phyloP scores from a whole-genome alignment of 1,139 yeast genomes.

The Suhomyces coccinellae region DNA sequence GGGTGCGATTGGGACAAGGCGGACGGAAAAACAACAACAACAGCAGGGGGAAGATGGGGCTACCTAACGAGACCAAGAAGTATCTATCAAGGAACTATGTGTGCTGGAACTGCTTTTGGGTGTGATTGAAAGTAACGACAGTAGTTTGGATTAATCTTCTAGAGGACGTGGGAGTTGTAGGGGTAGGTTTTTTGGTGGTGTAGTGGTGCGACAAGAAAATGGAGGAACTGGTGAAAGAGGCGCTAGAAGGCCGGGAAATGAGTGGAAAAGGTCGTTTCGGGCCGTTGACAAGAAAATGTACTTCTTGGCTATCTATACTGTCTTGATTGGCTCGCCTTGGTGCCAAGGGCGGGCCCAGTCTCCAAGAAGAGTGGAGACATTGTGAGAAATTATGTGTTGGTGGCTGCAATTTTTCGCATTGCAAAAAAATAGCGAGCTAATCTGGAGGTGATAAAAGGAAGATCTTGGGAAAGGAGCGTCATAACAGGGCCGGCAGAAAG shows the following conservation, averaged over 20 bases:
- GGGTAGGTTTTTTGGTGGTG: not conserved
- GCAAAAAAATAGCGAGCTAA: not conserved
- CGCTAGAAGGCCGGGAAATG: not conserved
- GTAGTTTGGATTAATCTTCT: no score
- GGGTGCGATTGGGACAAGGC: not conserved
- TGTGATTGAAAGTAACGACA: no score
- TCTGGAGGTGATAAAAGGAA: not conserved
- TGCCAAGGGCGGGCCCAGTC: not conserved
- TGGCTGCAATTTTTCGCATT: not conserved
- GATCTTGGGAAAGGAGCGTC: not conserved
- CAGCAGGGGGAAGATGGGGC: not conserved
- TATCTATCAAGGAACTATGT: not conserved
- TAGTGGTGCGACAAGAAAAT: not conserved
- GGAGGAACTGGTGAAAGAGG: no score
- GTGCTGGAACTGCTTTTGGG: no score
- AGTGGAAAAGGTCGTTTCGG: not conserved
- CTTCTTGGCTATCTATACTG: not conserved
- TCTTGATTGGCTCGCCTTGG: not conserved
- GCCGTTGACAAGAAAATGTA: not conserved
- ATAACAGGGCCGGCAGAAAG: not conserved
- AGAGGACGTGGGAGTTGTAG: no score
- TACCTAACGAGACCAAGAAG: not conserved
- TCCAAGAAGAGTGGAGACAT: no score
- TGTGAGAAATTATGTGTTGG: not conserved
- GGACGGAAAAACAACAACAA: not conserved